Evolutionary conservation across 1,284 basidiomycete species (phyloP), one percentile per base, ranked within the genome.

Genomic region (Fomitiporia mediterranea): DNA sequence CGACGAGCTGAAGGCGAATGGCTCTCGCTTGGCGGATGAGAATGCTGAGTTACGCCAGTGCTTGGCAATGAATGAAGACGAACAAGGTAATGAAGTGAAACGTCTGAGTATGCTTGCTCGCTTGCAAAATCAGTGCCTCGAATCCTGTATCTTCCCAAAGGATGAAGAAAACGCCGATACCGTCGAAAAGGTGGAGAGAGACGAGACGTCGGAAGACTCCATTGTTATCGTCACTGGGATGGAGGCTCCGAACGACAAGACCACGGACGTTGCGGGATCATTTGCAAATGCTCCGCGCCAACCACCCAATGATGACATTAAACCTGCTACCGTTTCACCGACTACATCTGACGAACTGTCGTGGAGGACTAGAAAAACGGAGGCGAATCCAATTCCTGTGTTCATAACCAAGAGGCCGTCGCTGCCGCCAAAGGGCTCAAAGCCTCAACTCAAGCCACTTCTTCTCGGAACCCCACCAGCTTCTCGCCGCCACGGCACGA

Each of bases 361-460:
- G 25, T 13, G 9, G 25, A 25, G 1, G 4, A 17, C 8, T 15
- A 11, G 28, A 30, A 23, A 7, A 30, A 44, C 13, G n/a, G 5
- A n/a, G 5, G 46, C 21, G n/a, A 38, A 32, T 30, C 46, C 50
- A 15, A 57, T 57, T 15, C 56, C 56, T 2, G 56, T 58, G 9
- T 54, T 40, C 51, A 54, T 30, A 8, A 50, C 51, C 3, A 37
- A 42, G 19, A 42, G 56, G n/a, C 56, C 56, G 8, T 54, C 56
- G 2, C 51, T 58, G 3, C 56, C 56, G 15, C 56, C 56, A 5
- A 58, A 54, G 44, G 47, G 21, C 2, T 34, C 55, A 28, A 58
- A 53, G 39, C 17, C 35, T 6, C 39, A 44, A n/a, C 56, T 58
- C 51, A 58, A 54, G 44, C 56, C 56, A 4, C 47, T 58, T 4